phyloP scores from a whole-genome alignment of 73 alveolate species.

The Blepharisma japonicum region DNA sequence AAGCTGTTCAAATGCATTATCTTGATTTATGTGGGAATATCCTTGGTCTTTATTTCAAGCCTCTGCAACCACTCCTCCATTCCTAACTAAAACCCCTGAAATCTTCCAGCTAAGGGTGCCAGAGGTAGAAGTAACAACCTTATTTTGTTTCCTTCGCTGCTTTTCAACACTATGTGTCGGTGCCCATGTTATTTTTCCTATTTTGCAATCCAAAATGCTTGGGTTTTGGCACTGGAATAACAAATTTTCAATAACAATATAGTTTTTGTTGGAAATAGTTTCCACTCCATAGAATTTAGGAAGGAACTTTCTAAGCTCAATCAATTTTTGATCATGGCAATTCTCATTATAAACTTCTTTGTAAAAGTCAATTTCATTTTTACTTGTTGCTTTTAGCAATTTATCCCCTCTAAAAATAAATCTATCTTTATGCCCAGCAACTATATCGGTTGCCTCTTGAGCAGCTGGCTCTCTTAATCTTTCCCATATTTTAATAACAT shows the following conservation, averaged over 20 bases:
- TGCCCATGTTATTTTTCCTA: conserved; percentile 22
- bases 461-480: neutral
- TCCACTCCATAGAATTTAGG: conserved; percentile 19
- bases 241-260: conserved; percentile 25
- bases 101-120: conserved; percentile 25
- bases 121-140: conserved; percentile 6
- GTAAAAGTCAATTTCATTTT: conserved; percentile 1
- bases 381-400: neutral
- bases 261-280: neutral
- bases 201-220: conserved; percentile 24
- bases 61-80: neutral
- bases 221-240: conserved; percentile 2
- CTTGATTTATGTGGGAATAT: too few species aligned
- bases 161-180: neutral
- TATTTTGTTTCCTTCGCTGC: neutral
- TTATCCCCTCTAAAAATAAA: conserved; percentile 16
- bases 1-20: too few species aligned
- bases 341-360: neutral
- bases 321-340: neutral
- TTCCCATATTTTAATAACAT: conserved; percentile 13
- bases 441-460: neutral
- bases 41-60: too few species aligned
- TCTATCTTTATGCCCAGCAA: neutral
- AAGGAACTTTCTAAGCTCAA: conserved; percentile 4
- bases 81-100: neutral